Evolutionary conservation across 1,284 basidiomycete species (phyloP).

Genomic region (Paramarasmius palmivorus): DNA sequence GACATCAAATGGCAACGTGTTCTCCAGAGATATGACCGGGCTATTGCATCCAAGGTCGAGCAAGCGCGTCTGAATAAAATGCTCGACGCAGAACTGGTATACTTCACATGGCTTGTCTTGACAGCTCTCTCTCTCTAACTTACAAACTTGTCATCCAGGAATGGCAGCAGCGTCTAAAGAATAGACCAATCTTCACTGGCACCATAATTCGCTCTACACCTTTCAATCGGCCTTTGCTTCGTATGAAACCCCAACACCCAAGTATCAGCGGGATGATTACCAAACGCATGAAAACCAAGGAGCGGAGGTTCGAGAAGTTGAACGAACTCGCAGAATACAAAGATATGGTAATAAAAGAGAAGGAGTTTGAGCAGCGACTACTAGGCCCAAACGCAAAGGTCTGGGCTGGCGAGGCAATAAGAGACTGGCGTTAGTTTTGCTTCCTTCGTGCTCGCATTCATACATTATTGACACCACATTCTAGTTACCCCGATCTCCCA

Average conservation of each 20-base stretch:
- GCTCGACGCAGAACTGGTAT: constrained; percentile 51
- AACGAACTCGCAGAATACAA: constrained; percentile 34
- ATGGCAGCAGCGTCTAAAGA: constrained; percentile 51
- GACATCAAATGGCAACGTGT: constrained; percentile 46
- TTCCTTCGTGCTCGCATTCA: neutral
- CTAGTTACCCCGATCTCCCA: constrained; percentile 22
- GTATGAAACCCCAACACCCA: constrained; percentile 75
- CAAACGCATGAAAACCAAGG: constrained; percentile 51
- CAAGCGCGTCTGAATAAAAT: constrained; percentile 49
- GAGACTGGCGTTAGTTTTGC: constrained; percentile 44
- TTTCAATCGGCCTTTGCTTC: constrained; percentile 70
- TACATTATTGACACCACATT: constrained; percentile 7
- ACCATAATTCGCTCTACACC: constrained; percentile 60
- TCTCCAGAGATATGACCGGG: constrained; percentile 53
- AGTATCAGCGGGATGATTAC: constrained; percentile 70
- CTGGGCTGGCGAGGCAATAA: constrained; percentile 1
- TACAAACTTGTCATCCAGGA: constrained; percentile 30
- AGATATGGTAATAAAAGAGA: constrained; percentile 54
- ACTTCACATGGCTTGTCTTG: constrained; percentile 20
- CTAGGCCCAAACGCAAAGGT: constrained; percentile 5
- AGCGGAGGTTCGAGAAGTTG: constrained; percentile 39
- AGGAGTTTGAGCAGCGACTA: constrained; percentile 51
- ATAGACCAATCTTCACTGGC: constrained; percentile 69
- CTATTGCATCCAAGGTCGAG: constrained; percentile 51
- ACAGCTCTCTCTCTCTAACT: constrained; percentile 2